Evolutionary conservation across 306 rosid species (phyloP).

Genomic region (Trifolium dubium): DNA sequence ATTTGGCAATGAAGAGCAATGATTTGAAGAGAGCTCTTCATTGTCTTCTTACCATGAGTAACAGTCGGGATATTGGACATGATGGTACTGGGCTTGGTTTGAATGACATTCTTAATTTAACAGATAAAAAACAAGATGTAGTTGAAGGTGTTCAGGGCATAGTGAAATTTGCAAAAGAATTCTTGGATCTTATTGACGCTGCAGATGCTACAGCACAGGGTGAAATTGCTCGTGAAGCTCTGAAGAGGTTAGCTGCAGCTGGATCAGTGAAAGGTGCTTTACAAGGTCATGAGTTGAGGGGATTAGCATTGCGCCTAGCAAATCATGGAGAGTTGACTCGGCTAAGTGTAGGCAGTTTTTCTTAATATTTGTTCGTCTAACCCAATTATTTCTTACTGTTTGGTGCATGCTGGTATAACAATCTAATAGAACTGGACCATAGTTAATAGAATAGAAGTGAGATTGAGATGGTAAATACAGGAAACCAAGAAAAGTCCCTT

Average conservation of each 20-base stretch:
- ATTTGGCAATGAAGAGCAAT: slow-evolving; percentile 95
- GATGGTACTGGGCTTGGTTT: slow-evolving; percentile 82
- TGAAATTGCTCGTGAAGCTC: slow-evolving; percentile 98
- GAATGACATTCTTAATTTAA: slow-evolving; percentile 89
- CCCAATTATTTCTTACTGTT: slow-evolving; percentile 29
- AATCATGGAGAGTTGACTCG: slow-evolving; percentile 97
- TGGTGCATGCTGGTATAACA: slow-evolving; percentile 36
- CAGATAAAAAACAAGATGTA: slow-evolving; percentile 74
- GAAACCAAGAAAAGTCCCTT: neutral
- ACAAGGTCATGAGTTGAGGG: slow-evolving; percentile 90
- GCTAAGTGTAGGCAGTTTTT: slow-evolving; percentile 69
- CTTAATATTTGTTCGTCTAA: slow-evolving; percentile 34
- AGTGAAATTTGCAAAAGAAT: slow-evolving; percentile 90
- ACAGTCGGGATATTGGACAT: slow-evolving; percentile 88
- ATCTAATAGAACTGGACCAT: slow-evolving; percentile 20
- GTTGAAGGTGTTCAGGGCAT: slow-evolving; percentile 95
- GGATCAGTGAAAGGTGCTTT: slow-evolving; percentile 95
- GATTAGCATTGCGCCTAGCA: slow-evolving; percentile 89
- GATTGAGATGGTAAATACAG: slow-evolving; percentile 2
- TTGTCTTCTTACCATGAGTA: slow-evolving; percentile 99
- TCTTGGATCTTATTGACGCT: slow-evolving; percentile 96
- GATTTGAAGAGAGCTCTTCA: slow-evolving; percentile 98
- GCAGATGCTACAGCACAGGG: slow-evolving; percentile 99
- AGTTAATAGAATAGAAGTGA: slow-evolving; percentile 1
- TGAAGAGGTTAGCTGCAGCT: slow-evolving; percentile 93